phyloP scores from a whole-genome alignment of 1,284 basidiomycete genomes.

The Sphagnurus paluster region DNA sequence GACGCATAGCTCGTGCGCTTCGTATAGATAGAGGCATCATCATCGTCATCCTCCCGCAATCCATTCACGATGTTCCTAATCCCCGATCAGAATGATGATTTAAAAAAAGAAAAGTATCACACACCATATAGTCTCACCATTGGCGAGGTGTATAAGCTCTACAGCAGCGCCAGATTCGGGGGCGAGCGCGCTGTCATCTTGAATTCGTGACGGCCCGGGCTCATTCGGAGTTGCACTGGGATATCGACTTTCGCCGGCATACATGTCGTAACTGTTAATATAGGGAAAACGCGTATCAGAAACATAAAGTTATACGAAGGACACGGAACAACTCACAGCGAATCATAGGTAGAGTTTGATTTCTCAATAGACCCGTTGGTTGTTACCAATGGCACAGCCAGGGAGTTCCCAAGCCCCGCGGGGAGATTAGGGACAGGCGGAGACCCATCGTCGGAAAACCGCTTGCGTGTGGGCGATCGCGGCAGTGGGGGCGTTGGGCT shows the following conservation, averaged over 20 bases:
- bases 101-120: conserved; percentile 31
- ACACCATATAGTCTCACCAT: conserved; percentile 81
- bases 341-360: conserved; percentile 69
- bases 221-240: conserved; percentile 31
- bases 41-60: conserved; percentile 74
- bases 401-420: conserved; percentile 44
- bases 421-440: conserved; percentile 75
- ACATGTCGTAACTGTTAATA: conserved; percentile 72
- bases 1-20: conserved; percentile 72
- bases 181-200: conserved; percentile 25
- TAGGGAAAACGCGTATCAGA: conserved; percentile 20
- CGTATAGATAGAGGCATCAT: conserved; percentile 59
- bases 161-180: conserved; percentile 61
- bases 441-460: conserved; percentile 61
- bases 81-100: conserved; percentile 15
- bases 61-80: conserved; percentile 82
- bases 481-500: conserved; percentile 81
- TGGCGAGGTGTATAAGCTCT: conserved; percentile 77
- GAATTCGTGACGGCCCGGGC: conserved; percentile 19
- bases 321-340: conserved; percentile 54
- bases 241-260: conserved; percentile 55
- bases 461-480: conserved; percentile 49
- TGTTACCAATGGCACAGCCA: conserved; percentile 38
- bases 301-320: conserved; percentile 14
- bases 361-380: conserved; percentile 51